A percentile compares a stretch with the other conserved stretches of the same genome.
Conservation (phyloP, 2,329 filamentous ascomycete genomes). For the Aspergillus latus region DNA sequence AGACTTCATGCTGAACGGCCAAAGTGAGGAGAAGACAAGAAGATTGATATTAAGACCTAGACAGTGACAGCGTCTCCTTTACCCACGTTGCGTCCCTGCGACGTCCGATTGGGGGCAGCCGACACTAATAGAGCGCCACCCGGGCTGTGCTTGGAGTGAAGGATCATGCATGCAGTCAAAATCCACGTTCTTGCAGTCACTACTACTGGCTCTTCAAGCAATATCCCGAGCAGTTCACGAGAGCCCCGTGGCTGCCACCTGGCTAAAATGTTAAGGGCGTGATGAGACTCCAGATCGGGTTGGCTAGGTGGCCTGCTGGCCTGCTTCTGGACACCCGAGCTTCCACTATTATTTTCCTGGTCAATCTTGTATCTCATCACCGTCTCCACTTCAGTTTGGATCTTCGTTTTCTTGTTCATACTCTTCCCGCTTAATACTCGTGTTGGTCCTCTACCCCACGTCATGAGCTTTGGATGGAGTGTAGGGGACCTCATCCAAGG, state of each 20-base stretch:
- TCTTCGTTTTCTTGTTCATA: too few species aligned
- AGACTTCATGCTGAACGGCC: too few species aligned
- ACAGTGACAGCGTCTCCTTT: neutral
- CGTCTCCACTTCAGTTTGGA: neutral
- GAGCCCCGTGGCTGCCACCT: too few species aligned
- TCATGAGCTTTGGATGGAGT: constrained; percentile 7
- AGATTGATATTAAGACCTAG: neutral
- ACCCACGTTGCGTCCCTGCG: constrained; percentile 9
- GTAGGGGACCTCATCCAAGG: constrained; percentile 13
- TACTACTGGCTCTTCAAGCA: too few species aligned
- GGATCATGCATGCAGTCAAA: neutral
- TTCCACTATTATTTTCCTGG: too few species aligned
- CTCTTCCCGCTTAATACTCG: neutral
- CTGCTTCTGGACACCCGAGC: too few species aligned
- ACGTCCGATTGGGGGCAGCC: constrained; percentile 5
- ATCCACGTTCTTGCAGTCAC: too few species aligned
- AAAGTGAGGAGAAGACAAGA: too few species aligned
- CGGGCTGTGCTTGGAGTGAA: neutral
- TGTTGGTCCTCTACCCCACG: neutral
- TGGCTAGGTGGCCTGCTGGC: neutral
- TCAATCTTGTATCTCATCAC: neutral
- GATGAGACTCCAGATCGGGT: neutral
- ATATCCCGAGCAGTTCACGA: too few species aligned
- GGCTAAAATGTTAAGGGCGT: neutral
- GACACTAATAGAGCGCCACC: neutral